These are phyloP conservation scores for Zygotorulaspora chibaensis DNA, from an alignment of 805 yeast species.

Conservation along the genomic window DNA sequence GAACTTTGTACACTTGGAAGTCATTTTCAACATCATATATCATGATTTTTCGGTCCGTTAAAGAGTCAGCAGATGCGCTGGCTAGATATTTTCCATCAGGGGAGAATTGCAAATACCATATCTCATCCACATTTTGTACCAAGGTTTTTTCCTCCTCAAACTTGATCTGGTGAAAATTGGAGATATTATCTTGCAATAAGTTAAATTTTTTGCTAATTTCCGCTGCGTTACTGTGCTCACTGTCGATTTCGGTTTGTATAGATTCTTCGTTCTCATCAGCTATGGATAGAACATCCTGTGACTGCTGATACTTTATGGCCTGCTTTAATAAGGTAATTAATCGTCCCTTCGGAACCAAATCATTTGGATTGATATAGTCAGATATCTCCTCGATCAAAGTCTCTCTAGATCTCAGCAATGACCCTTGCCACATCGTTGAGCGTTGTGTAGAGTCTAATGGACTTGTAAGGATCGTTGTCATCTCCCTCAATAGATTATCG, in stretches of 20 bases:
- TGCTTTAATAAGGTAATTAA: slow-evolving; percentile 48
- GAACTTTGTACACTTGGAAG: slow-evolving; percentile 37
- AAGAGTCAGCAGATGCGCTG: slow-evolving; percentile 59
- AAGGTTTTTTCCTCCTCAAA: slow-evolving; percentile 22
- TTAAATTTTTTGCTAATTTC: slow-evolving; percentile 11
- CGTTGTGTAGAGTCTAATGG: slow-evolving; percentile 15
- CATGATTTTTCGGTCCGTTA: slow-evolving; percentile 47
- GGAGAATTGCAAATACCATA: slow-evolving; percentile 78
- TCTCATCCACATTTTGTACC: slow-evolving; percentile 61
- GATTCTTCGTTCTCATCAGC: slow-evolving; percentile 24
- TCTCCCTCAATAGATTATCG: slow-evolving; percentile 28
- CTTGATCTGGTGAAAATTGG: slow-evolving; percentile 19
- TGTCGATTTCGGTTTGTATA: not conserved
- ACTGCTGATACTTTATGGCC: slow-evolving; percentile 45
- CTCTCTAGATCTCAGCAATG: slow-evolving; percentile 37
- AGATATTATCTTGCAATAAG: slow-evolving; percentile 20
- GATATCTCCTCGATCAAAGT: slow-evolving; percentile 42
- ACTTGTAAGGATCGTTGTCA: slow-evolving; percentile 33
- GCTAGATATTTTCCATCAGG: slow-evolving; percentile 72
- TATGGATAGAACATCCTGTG: slow-evolving; percentile 35
- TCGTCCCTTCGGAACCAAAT: slow-evolving; percentile 50
- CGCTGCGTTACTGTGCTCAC: not conserved
- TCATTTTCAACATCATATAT: slow-evolving; percentile 59
- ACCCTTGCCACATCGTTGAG: slow-evolving; percentile 33
- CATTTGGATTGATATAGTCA: slow-evolving; percentile 46